A percentile compares a stretch with the other conserved stretches of the same genome.
Conservation (phyloP, 2,329 filamentous ascomycete genomes). For the Pseudopithomyces chartarum region DNA sequence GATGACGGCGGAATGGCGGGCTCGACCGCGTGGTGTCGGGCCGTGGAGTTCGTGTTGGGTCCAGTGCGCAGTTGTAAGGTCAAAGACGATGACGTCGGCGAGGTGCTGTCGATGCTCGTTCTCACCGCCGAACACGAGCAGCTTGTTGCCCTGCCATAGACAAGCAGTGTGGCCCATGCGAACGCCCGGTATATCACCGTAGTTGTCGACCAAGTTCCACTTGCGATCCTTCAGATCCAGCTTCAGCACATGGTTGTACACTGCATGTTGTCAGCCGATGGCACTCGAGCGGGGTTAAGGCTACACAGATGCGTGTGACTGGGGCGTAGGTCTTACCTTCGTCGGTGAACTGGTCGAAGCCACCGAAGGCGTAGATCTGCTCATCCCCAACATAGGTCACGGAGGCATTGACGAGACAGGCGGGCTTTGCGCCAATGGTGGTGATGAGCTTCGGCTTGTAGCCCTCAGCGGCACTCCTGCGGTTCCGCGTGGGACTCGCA, state of each 20-base stretch:
- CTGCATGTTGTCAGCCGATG: conserved; percentile 43
- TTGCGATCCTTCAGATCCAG: conserved; percentile 86
- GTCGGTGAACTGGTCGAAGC: conserved; percentile 98
- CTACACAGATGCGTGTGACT: not conserved
- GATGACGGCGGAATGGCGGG: conserved; percentile 89
- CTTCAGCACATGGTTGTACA: conserved; percentile 95
- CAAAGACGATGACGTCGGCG: conserved; percentile 93
- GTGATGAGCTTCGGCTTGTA: conserved; percentile 82
- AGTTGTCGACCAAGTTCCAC: conserved; percentile 97
- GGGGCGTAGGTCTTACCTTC: conserved; percentile 62
- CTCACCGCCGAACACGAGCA: conserved; percentile 97
- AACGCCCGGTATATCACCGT: conserved; percentile 95
- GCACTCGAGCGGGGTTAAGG: not conserved
- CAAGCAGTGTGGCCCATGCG: conserved; percentile 98
- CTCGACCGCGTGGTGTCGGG: conserved; percentile 83
- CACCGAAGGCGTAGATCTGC: conserved; percentile 96
- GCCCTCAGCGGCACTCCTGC: conserved; percentile 65
- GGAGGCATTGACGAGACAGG: conserved; percentile 95
- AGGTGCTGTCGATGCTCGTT: conserved; percentile 97
- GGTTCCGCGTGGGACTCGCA: conserved; percentile 64
- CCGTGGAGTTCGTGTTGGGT: conserved; percentile 88
- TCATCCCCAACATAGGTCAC: conserved; percentile 99
- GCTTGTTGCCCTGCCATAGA: conserved; percentile 88
- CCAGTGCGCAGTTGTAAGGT: conserved; percentile 93
- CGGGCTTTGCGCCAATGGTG: conserved; percentile 69